Evolutionary conservation across 768 basidiomycete species (phyloP).

Genomic region (Kwoniella pini): DNA sequence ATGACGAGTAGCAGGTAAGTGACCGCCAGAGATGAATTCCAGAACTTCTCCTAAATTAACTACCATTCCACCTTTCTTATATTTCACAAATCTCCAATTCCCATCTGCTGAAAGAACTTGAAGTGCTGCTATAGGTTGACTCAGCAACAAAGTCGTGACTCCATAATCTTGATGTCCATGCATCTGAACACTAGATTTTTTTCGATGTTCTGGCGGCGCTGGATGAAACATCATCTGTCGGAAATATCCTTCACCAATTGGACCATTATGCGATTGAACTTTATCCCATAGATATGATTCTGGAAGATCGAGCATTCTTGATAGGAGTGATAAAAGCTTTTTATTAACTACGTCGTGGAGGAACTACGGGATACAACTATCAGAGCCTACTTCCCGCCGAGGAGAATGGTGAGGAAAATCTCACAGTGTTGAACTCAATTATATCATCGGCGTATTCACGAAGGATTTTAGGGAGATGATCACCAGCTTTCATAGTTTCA

Average conservation of each 20-base stretch:
- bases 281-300: slow-evolving; percentile 43
- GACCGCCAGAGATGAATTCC: slow-evolving; percentile 23
- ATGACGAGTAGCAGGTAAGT: slow-evolving; percentile 26
- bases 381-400: not conserved
- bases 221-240: slow-evolving; percentile 10
- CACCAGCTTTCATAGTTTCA: not conserved
- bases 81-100: slow-evolving; percentile 40
- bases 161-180: slow-evolving; percentile 30
- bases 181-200: not conserved
- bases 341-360: slow-evolving; percentile 22
- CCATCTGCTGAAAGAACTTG: slow-evolving; percentile 42
- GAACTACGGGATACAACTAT: not conserved
- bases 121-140: slow-evolving; percentile 41
- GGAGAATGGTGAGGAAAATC: not conserved
- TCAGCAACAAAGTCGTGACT: slow-evolving; percentile 37
- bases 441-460: slow-evolving; percentile 23
- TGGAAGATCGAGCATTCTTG: slow-evolving; percentile 40
- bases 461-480: slow-evolving; percentile 4
- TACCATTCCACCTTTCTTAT: slow-evolving; percentile 39
- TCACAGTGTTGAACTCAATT: slow-evolving; percentile 7
- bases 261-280: slow-evolving; percentile 19
- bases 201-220: not conserved
- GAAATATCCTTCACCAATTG: slow-evolving; percentile 17
- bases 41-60: slow-evolving; percentile 47
- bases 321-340: slow-evolving; percentile 35